Conservation (phyloP, 2,329 filamentous ascomycete genomes). For the Talaromyces verruculosus region DNA sequence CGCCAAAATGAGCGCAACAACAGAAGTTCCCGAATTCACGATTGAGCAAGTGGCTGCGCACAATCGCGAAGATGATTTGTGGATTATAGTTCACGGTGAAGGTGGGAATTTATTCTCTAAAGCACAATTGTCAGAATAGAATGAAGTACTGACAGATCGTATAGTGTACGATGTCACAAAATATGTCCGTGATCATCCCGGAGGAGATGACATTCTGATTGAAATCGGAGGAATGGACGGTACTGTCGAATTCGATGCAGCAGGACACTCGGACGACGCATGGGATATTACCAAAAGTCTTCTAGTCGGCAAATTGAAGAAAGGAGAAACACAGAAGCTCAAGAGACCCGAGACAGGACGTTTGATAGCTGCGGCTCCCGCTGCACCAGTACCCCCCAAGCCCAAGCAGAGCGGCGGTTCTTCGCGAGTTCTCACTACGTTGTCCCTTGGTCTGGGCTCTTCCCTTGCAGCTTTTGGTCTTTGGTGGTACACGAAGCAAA, state of each 20-base stretch:
- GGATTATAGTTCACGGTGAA: slow-evolving; percentile 59
- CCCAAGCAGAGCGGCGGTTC: background rate
- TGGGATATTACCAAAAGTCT: slow-evolving; percentile 42
- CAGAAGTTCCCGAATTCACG: background rate
- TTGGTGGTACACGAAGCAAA: slow-evolving; percentile 2
- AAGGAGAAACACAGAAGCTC: slow-evolving; percentile 24
- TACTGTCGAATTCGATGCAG: slow-evolving; percentile 45
- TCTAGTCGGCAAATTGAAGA: slow-evolving; percentile 31
- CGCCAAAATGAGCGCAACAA: slow-evolving; percentile 2
- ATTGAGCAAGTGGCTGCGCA: slow-evolving; percentile 50
- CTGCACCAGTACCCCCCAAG: background rate
- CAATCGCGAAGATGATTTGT: slow-evolving; percentile 50
- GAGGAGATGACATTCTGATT: slow-evolving; percentile 42
- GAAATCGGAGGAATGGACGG: slow-evolving; percentile 47
- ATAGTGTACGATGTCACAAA: slow-evolving; percentile 60
- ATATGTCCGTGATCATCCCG: slow-evolving; percentile 61
- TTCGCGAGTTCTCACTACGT: background rate
- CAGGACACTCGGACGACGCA: slow-evolving; percentile 50
- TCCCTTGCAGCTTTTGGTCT: background rate
- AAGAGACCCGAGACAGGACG: background rate
- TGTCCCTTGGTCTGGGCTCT: background rate
- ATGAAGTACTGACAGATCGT: background rate
- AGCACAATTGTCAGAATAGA: background rate
- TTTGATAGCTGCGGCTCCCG: background rate
- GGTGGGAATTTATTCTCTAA: slow-evolving; percentile 35